Evolutionary conservation across 208 protist species (phyloP), one percentile per base, ranked within the genome.

Genomic region (Crithidia fasciculata): DNA sequence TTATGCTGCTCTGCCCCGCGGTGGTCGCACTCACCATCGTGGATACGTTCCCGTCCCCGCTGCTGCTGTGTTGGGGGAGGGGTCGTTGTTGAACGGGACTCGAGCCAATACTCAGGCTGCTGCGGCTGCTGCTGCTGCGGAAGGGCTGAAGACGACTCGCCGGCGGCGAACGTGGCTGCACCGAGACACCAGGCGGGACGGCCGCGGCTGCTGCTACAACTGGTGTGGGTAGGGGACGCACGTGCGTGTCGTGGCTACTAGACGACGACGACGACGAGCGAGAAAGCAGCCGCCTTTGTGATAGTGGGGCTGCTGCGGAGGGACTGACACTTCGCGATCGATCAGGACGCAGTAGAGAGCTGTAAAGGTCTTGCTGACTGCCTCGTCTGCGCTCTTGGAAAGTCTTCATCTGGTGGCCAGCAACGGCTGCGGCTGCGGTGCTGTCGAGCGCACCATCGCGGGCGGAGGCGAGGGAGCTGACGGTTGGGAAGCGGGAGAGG

Each of bases 1-100:
- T 28, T 28, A 39, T 57, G 28, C 37, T 57, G 50, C 65, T 70
- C 41, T 18, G 47, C 3, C n/a, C 18, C 0, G 41, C 6, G 10
- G 65, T 70, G 15, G 65, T 70, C 3, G 52, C 53, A 19, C 65
- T 70, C 41, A 61, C 53, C 52, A 53, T 40, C 2, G 65, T 61
- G 19, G n/a, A 53, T 2, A 49, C 28, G 28, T 28, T 28, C 28
- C 28, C 28, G 28, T 28, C 28, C 28, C 28, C 28, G 28, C 28
- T 28, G 28, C 28, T 28, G 28, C 28, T 28, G 28, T 28, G 45
- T 13, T 49, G 9, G 45, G 45, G 45, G 45, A 2, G 9, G 45
- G 45, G 7, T 8, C 12, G 45, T 2, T 49, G 45, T 13, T 13
- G 45, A 49, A 49, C 9, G 9, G 45, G 45, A 49, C 45, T 49